Evolutionary conservation across 495 filamentous ascomycete genomes (phyloP), one percentile per base, ranked within the genome.

Genomic region (Talaromyces wortmannii): DNA sequence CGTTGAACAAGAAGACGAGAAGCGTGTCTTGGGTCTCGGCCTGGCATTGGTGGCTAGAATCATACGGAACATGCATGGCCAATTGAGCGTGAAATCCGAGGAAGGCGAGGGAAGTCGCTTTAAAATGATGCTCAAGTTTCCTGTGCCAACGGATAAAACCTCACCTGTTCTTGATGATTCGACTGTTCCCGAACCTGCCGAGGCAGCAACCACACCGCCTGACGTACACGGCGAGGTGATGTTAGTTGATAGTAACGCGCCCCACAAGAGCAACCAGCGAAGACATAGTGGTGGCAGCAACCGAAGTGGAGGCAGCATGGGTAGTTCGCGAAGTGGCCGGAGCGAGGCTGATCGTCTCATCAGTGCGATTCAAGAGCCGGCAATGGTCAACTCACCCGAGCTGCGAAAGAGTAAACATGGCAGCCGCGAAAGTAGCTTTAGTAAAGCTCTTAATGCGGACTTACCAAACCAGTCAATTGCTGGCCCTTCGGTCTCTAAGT

Each of bases 41-140:
- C 78, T 97, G 29, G 92, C 92, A 2, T 74, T 95, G 11, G 91
- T 96, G 3, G 88, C 92, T 43, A 78, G 91, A 18, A 90, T 89
- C 46, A 75, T 96, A 17, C 80, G 83, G n/a, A 96, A 89, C 61
- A 92, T 95, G 87, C 84, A 92, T 52, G 92, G 92, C 0, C 92
- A 96, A 57, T 67, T 97, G 16, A 82, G 89, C 18, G 74, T 97
- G 6, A 95, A 91, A 59, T 95, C 91, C 0, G 90, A 95, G 65
- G 81, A 87, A 65, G 88, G 89, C 0, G 89, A 87, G 61, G 92
- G 92, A 1, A 92, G 91, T 31, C 79, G 87, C 31, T 95, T 97
- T 60, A 80, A 77, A 54, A 70, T 75, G 30, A 60, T 65, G 18
- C 55, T 76, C n/a, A 65, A 69, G 11, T 75, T 76, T 45, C 55